These are phyloP conservation scores for Apiospora aurea DNA, from an alignment of 2,329 filamentous ascomycete genomes.

Conservation along the genomic window DNA sequence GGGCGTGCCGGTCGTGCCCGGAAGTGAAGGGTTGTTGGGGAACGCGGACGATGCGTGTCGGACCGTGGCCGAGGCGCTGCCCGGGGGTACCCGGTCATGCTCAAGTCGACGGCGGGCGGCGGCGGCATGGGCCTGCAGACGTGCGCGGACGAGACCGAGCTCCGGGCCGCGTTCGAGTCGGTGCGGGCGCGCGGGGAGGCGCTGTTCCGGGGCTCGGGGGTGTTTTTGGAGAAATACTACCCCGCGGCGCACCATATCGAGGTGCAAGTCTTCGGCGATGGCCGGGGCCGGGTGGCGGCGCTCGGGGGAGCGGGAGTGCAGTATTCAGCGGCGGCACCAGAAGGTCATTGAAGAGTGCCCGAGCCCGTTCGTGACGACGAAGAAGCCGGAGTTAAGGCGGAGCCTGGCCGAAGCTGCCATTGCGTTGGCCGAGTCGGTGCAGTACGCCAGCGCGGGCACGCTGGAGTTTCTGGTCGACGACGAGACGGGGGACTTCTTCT, in stretches of 20 bases:
- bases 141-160: slow-evolving; percentile 56
- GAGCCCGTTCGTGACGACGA: slow-evolving; percentile 60
- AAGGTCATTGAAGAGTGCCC: slow-evolving; percentile 77
- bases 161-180: slow-evolving; percentile 58
- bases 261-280: slow-evolving; percentile 72
- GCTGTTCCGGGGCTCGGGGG: slow-evolving; percentile 66
- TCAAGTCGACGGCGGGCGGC: slow-evolving; percentile 68
- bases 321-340: slow-evolving; percentile 71
- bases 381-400: slow-evolving; percentile 41
- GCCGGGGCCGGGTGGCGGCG: slow-evolving; percentile 60
- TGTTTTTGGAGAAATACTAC: slow-evolving; percentile 71
- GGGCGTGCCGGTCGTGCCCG: slow-evolving; percentile 43
- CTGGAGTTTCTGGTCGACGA: slow-evolving; percentile 70
- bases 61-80: slow-evolving; percentile 29
- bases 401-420: slow-evolving; percentile 33
- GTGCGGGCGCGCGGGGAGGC: slow-evolving; percentile 63
- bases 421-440: slow-evolving; percentile 32
- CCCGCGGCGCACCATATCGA: slow-evolving; percentile 70
- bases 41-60: slow-evolving; percentile 59
- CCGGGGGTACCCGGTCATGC: slow-evolving; percentile 53
- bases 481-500: slow-evolving; percentile 65
- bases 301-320: slow-evolving; percentile 74
- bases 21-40: slow-evolving; percentile 30
- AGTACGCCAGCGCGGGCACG: slow-evolving; percentile 44
- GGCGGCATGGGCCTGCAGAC: slow-evolving; percentile 71